phyloP scores from a whole-genome alignment of 441 rosid genomes.

The Syzygium syzygioides region DNA sequence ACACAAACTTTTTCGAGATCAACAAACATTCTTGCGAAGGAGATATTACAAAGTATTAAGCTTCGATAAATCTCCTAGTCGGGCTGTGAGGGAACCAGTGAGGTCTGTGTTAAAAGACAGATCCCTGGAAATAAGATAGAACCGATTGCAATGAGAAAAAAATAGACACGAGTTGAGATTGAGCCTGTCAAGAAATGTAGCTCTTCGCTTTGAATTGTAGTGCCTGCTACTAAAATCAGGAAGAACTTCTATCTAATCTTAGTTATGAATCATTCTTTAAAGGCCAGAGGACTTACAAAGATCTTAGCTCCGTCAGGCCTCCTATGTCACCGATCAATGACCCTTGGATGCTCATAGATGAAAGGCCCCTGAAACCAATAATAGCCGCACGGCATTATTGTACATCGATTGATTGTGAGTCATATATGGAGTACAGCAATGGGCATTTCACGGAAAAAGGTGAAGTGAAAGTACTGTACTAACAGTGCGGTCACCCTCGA shows the following conservation, averaged over 20 bases:
- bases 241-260: background rate
- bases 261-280: background rate
- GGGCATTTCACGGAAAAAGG: background rate
- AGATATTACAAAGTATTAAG: constrained; percentile 5
- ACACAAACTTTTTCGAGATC: background rate
- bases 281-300: constrained; percentile 3
- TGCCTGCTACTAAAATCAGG: background rate
- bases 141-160: background rate
- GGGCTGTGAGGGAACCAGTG: background rate
- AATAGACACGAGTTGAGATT: background rate
- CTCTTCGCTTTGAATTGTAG: background rate
- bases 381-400: background rate
- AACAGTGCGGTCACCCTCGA: constrained; percentile 9
- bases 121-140: constrained; percentile 5
- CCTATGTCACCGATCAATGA: constrained; percentile 7
- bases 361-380: background rate
- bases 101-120: constrained; percentile 8
- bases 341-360: constrained; percentile 10
- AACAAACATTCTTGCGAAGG: background rate
- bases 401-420: background rate
- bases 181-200: background rate
- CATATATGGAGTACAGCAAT: too few relatives aligned
- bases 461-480: background rate
- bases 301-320: constrained; percentile 3
- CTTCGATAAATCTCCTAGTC: background rate